Evolutionary conservation across 805 yeast genomes (phyloP), one percentile per base, ranked within the genome.

Genomic region (Isabelozyma rhagii): DNA sequence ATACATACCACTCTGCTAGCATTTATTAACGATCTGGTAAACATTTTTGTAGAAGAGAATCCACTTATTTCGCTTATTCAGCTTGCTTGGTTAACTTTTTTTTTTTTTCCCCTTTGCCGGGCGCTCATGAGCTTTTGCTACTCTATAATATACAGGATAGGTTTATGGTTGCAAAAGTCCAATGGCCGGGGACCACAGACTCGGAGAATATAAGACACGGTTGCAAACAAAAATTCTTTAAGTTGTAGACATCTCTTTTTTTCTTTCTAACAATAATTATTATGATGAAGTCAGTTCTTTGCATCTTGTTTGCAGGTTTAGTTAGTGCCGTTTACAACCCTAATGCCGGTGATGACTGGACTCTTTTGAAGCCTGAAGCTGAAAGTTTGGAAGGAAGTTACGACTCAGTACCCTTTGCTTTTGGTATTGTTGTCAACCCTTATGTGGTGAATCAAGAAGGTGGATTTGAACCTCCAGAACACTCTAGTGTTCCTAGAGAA

Each of bases 341-440:
- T 1, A 66, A 59, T 39, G 55, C 58, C n/a, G 68, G 67, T 2
- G 67, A 60, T 17, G 74, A 69, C 50, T 69, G 75, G 75, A 62
- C 67, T n/a, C 38, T 49, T 3, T 62, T 68, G 43, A 62, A 54
- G 51, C 74, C 74, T 1, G 54, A 55, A 3, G 25, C 44, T 7
- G 45, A 38, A 6, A 38, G 44, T 1, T 43, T 54, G 4, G 50
- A 44, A 10, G 67, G 63, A 1, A 62, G 68, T 18, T 47, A 51
- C 38, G 54, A 52, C 11, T 52, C 74, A 3, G 55, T 71, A 25
- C 70, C 71, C 1, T 72, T 67, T 47, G 47, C 53, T 4, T 72
- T 72, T 54, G 77, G 75, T 0, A 52, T 72, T 38, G 67, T 68
- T 40, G 69, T 70, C 18, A 66, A 58, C 29, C 68, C 68, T 1